Evolutionary conservation across 2,329 filamentous ascomycete genomes (phyloP), one percentile per base, ranked within the genome.

Genomic region (Xylaria sp.): DNA sequence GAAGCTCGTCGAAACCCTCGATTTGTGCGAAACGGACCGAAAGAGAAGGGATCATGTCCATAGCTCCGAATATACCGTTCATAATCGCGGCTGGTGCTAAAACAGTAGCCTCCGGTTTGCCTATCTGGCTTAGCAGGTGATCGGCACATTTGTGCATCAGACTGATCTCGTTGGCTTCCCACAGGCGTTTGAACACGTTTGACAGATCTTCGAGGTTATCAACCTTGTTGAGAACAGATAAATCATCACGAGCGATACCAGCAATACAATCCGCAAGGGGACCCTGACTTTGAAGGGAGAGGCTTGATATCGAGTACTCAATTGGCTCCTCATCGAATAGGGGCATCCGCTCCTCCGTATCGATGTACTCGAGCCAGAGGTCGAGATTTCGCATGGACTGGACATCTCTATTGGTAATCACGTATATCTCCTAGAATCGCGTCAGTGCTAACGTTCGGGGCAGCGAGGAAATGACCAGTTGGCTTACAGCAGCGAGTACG

Each of bases 311-410:
- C 23, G 55, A 57, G 13, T 57, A 57, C 35, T 60, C 51, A 23
- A 46, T 57, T 10, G 59, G 54, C 16, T 60, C 37, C 18, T 57
- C 51, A 13, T 57, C 51, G n/a, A 60, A 57, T 34, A 60, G 55
- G 16, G 59, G 59, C 37, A 60, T 60, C 47, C 19, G 54, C 47
- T 60, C 59, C 11, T 54, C 50, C 4, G 59, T 60, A 35, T 57
- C 54, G 11, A 57, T 34, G 46, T 35, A 57, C 44, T 51, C 9
- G 16, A 56, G 57, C 57, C 57, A 59, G 35, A 59, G 54, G n/a
- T 59, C 58, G 11, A 56, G 58, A 23, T 53, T 18, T 8, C 50
- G 54, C 54, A 59, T 59, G 18, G 54, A 59, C 30, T 53, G 53
- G 18, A 59, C 35, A 37, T 59, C 58, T 44, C 58, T 34, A 50